Conservation (phyloP, 352 stramenopile species). For the Pelagophyceae sp. region DNA sequence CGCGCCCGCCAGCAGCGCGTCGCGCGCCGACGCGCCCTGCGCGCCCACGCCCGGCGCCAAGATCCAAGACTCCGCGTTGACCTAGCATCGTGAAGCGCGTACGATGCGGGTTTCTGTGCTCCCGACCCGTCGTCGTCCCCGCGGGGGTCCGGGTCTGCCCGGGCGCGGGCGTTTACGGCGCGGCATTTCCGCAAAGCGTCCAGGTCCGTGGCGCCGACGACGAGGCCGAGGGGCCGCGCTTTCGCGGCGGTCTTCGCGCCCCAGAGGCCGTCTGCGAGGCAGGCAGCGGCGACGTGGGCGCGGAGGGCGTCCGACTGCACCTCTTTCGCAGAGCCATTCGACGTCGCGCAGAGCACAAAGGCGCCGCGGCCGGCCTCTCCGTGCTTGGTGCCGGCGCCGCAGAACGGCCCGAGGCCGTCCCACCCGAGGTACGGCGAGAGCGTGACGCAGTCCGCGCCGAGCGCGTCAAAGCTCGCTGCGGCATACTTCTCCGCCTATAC, state of each 20-base stretch:
- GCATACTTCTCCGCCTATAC: constrained; percentile 90
- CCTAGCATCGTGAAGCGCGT: too few species aligned
- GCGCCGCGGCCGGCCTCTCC: constrained; percentile 59
- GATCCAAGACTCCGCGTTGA: constrained; percentile 69
- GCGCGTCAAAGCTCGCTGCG: constrained; percentile 76
- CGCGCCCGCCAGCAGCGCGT: constrained; percentile 30
- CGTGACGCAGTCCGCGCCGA: constrained; percentile 88
- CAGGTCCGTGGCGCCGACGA: constrained; percentile 91
- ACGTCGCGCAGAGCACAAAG: constrained; percentile 99
- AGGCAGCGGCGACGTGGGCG: not conserved
- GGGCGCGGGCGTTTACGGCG: too few species aligned
- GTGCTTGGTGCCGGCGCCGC: constrained; percentile 50
- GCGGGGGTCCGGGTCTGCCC: too few species aligned
- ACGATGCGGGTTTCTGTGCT: too few species aligned
- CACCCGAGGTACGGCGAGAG: constrained; percentile 95
- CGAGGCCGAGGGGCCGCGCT: constrained; percentile 68
- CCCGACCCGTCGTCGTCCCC: too few species aligned
- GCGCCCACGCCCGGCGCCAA: constrained; percentile 90
- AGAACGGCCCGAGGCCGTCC: constrained; percentile 93
- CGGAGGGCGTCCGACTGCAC: constrained; percentile 70
- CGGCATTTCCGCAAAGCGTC: constrained; percentile 53
- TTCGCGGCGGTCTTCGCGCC: constrained; percentile 18
- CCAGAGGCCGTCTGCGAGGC: not conserved
- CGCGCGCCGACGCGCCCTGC: constrained; percentile 59
- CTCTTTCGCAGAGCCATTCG: constrained; percentile 91